Percentiles rank a stretch among this genome's conserved stretches.
These are phyloP conservation scores for Termitomyces sp. DNA, from an alignment of 768 basidiomycete species.

Conservation along the genomic window DNA sequence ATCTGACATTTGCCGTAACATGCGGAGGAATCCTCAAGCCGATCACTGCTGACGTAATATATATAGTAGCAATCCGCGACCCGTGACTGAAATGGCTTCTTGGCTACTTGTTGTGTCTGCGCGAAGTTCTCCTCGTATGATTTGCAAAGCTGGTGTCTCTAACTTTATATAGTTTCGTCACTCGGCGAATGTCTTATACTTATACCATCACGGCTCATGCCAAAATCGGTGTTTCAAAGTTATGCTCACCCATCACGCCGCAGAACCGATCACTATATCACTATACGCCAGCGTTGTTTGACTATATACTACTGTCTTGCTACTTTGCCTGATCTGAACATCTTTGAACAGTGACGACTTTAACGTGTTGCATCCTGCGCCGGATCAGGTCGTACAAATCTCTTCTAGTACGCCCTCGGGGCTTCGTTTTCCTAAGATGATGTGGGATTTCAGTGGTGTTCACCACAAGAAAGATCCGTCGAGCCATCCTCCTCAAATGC, in stretches of 20 bases:
- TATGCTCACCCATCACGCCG: background rate
- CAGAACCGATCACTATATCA: background rate
- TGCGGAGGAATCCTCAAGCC: no score
- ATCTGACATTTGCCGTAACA: no score
- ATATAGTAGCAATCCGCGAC: no score
- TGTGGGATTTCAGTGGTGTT: constrained; percentile 31
- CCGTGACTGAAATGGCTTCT: no score
- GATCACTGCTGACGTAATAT: background rate
- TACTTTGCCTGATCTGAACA: background rate
- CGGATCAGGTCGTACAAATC: background rate
- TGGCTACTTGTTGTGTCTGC: background rate
- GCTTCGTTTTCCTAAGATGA: constrained; percentile 23
- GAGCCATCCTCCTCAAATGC: constrained; percentile 13
- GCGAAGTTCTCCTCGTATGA: background rate
- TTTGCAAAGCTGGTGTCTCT: background rate
- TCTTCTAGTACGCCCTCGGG: background rate
- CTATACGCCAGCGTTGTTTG: background rate
- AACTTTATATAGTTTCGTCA: background rate
- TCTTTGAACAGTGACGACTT: background rate
- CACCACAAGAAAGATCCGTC: constrained; percentile 15
- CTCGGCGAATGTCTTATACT: background rate
- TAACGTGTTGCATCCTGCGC: background rate
- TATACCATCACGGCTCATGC: background rate
- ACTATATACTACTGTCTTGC: background rate
- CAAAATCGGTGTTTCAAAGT: background rate